phyloP scores from a whole-genome alignment of 306 rosid species.

The Gastrolobium bilobum region DNA sequence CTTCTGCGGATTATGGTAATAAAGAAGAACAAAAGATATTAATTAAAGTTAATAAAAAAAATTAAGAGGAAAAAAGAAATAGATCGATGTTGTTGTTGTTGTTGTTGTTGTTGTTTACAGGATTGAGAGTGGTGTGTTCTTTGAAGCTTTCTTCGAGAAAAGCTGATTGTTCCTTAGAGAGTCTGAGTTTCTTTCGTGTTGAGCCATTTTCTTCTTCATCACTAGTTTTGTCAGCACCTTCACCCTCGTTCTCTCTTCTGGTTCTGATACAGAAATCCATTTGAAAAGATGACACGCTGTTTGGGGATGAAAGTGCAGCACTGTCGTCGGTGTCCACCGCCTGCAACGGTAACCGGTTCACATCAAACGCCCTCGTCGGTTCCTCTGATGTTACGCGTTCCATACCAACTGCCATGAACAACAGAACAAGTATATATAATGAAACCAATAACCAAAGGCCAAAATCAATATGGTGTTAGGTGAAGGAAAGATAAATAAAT shows the following conservation, averaged over 20 bases:
- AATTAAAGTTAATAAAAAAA: background rate
- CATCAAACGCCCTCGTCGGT: slow-evolving; percentile 59
- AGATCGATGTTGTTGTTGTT: background rate
- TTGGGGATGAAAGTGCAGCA: slow-evolving; percentile 77
- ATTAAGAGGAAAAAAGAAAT: background rate
- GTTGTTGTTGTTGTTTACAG: slow-evolving; percentile 52
- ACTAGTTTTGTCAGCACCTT: slow-evolving; percentile 62
- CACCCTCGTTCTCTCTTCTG: slow-evolving; percentile 63
- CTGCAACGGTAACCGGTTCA: slow-evolving; percentile 54
- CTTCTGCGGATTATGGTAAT: slow-evolving; percentile 59
- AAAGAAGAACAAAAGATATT: background rate
- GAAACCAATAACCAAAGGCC: background rate
- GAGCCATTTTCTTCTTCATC: slow-evolving; percentile 93
- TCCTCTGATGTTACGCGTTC: slow-evolving; percentile 59
- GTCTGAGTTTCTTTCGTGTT: slow-evolving; percentile 88
- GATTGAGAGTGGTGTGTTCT: slow-evolving; percentile 92
- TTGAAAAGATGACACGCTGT: slow-evolving; percentile 75
- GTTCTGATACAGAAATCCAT: slow-evolving; percentile 68
- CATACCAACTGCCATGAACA: slow-evolving; percentile 55
- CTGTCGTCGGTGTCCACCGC: slow-evolving; percentile 57
- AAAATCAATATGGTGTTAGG: too few relatives aligned
- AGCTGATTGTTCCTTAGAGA: slow-evolving; percentile 89
- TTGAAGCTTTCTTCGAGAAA: slow-evolving; percentile 95
- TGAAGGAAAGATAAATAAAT: background rate
- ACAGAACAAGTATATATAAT: background rate